Percentiles rank a stretch among this genome's conserved stretches.
Evolutionary conservation across 305 asterid species (phyloP).

Genomic region (Fraxinus velutina): DNA sequence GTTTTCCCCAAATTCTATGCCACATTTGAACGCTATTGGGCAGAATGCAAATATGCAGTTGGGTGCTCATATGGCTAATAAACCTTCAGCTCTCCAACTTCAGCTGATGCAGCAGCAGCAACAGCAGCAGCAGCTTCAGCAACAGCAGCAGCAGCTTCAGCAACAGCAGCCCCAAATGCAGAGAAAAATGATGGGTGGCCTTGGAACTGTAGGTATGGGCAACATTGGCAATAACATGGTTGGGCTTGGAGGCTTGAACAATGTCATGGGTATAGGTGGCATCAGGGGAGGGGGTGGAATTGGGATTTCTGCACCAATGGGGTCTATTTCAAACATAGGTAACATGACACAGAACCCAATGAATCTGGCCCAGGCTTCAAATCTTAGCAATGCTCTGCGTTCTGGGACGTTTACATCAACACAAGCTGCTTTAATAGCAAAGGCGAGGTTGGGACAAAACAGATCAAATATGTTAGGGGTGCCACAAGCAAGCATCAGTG

Average conservation of each 20-base stretch:
- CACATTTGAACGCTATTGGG: slow-evolving; percentile 54
- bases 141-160: slow-evolving; percentile 7
- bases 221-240: slow-evolving; percentile 64
- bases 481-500: slow-evolving; percentile 54
- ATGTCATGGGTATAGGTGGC: slow-evolving; percentile 68
- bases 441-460: slow-evolving; percentile 43
- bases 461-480: slow-evolving; percentile 50
- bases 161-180: slow-evolving; percentile 38
- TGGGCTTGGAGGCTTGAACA: slow-evolving; percentile 70
- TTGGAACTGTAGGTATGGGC: slow-evolving; percentile 76
- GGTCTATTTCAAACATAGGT: slow-evolving; percentile 58
- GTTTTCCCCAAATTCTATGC: slow-evolving; percentile 63
- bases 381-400: slow-evolving; percentile 49
- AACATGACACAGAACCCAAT: slow-evolving; percentile 60
- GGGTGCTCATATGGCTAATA: slow-evolving; percentile 59
- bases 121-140: slow-evolving; percentile 7
- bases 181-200: slow-evolving; percentile 77
- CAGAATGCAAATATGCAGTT: slow-evolving; percentile 61
- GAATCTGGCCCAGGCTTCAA: slow-evolving; percentile 56
- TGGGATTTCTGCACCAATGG: slow-evolving; percentile 68
- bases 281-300: slow-evolving; percentile 63
- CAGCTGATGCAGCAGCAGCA: slow-evolving; percentile 59
- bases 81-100: slow-evolving; percentile 51
- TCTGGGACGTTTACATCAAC: slow-evolving; percentile 42
- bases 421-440: slow-evolving; percentile 44